Percentiles rank a stretch among this genome's conserved stretches.
Conservation (phyloP, 345 rosid genomes). For the Bruguiera gymnorhiza region DNA sequence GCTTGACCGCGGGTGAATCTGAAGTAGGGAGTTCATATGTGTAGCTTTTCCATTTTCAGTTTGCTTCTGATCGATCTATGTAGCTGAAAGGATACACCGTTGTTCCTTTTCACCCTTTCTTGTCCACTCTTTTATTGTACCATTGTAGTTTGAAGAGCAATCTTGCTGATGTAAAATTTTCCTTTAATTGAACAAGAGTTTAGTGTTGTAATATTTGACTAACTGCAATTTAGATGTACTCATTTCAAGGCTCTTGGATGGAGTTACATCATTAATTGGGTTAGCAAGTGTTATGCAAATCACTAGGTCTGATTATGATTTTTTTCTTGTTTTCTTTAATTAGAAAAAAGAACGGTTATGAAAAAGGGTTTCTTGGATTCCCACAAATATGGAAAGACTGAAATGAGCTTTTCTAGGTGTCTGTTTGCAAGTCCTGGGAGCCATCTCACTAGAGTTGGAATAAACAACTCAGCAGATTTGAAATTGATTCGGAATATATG, state of each 20-base stretch:
- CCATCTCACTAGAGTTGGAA: neutral
- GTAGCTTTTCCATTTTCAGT: neutral
- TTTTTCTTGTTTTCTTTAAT: neutral
- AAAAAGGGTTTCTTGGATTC: no score
- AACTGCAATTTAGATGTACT: neutral
- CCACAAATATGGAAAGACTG: neutral
- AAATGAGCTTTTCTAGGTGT: neutral
- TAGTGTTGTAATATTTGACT: neutral
- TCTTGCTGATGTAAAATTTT: neutral
- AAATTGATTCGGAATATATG: neutral
- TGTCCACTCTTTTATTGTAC: neutral
- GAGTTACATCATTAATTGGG: neutral
- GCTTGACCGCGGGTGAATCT: neutral
- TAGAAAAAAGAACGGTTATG: no score
- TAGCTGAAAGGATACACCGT: neutral
- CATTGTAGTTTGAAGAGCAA: neutral
- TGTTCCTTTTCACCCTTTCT: neutral
- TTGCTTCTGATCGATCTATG: neutral
- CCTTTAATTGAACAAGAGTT: neutral
- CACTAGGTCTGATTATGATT: neutral
- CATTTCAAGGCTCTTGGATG: neutral
- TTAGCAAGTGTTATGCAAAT: neutral
- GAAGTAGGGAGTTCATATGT: neutral
- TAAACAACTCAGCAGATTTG: neutral
- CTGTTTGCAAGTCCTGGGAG: neutral